phyloP scores from a whole-genome alignment of 345 rosid species.

The Anacardium occidentale region DNA sequence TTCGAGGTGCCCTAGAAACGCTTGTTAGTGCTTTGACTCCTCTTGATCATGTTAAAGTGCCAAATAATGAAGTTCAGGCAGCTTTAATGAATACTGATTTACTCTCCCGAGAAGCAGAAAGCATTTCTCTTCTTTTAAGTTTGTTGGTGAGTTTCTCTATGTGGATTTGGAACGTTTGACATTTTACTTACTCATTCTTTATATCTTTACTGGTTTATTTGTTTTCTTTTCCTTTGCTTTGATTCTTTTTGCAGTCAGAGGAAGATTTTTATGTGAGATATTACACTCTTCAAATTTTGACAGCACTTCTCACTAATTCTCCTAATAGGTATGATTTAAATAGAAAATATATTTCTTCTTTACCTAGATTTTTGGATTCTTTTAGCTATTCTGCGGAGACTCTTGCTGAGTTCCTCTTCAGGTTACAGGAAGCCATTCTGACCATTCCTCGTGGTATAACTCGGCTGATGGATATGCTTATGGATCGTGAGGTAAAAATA shows the following conservation, averaged over 20 bases:
- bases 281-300: constrained; percentile 90
- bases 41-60: constrained; percentile 72
- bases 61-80: constrained; percentile 74
- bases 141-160: constrained; percentile 65
- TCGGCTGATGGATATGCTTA: constrained; percentile 97
- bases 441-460: constrained; percentile 97
- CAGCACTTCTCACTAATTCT: constrained; percentile 91
- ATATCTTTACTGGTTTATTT: constrained; percentile 2
- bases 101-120: constrained; percentile 89
- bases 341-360: constrained; percentile 9
- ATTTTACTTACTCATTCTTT: not conserved
- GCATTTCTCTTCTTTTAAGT: constrained; percentile 86
- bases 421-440: constrained; percentile 99
- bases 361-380: constrained; percentile 10
- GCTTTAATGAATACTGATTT: constrained; percentile 95
- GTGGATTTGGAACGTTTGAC: constrained; percentile 1
- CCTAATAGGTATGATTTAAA: constrained; percentile 65
- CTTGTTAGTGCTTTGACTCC: constrained; percentile 90
- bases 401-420: constrained; percentile 55
- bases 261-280: constrained; percentile 96
- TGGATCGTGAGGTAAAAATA: constrained; percentile 90
- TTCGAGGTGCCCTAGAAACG: constrained; percentile 93
- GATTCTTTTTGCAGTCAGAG: constrained; percentile 65
- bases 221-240: constrained; percentile 3
- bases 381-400: constrained; percentile 24